Percentiles rank a stretch among this genome's conserved stretches.
phyloP scores from a whole-genome alignment of 2,329 filamentous ascomycete genomes.

The Aspergillus sp. region DNA sequence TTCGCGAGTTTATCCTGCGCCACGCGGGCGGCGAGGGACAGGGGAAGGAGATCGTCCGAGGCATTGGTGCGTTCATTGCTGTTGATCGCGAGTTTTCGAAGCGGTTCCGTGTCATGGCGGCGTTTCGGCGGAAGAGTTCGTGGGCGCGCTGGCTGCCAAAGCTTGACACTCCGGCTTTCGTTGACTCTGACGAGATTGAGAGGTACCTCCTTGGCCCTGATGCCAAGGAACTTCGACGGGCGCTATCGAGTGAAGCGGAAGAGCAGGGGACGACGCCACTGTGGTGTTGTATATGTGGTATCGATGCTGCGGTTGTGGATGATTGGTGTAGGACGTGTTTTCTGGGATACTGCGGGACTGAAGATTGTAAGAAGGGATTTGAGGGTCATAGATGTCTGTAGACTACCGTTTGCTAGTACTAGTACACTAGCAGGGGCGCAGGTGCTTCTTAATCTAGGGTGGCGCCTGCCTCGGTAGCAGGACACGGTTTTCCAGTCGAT shows the following conservation, averaged over 20 bases:
- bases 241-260: background rate
- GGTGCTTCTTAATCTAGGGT: no score
- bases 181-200: background rate
- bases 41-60: no score
- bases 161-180: background rate
- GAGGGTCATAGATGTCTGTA: background rate
- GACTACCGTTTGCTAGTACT: background rate
- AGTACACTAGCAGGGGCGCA: no score
- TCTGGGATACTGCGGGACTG: background rate
- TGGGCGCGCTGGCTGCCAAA: constrained; percentile 1
- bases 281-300: constrained; percentile 1
- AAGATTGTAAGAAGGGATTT: background rate
- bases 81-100: no score
- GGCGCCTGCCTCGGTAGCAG: no score
- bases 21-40: no score
- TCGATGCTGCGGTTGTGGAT: background rate
- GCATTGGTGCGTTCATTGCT: no score
- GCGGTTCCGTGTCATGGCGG: no score
- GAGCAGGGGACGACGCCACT: background rate
- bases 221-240: background rate
- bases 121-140: background rate
- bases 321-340: constrained; percentile 5
- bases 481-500: no score
- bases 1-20: no score
- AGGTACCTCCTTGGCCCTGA: background rate